Evolutionary conservation across 2,329 filamentous ascomycete species (phyloP).

Genomic region (Alternaria infectoria): DNA sequence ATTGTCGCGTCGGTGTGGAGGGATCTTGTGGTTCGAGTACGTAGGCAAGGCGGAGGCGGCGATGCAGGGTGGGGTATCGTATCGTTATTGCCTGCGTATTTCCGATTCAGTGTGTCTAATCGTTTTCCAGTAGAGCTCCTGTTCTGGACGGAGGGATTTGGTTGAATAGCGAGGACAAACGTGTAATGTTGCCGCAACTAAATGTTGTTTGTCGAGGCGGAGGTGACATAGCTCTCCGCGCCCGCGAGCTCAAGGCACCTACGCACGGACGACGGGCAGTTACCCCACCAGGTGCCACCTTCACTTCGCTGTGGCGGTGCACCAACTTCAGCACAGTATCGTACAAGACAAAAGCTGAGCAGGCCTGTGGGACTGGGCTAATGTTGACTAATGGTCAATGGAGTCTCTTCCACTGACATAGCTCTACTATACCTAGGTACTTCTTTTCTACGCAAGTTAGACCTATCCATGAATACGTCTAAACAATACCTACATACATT

Average conservation of each 20-base stretch:
- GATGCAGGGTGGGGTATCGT: conserved; percentile 30
- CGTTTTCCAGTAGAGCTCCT: too few species aligned
- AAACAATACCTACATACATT: too few species aligned
- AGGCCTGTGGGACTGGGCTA: too few species aligned
- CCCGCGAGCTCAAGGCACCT: conserved; percentile 34
- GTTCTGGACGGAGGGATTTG: too few species aligned
- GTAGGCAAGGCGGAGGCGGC: conserved; percentile 16
- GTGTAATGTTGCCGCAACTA: conserved; percentile 2
- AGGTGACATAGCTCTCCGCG: conserved; percentile 29
- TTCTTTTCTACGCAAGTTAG: too few species aligned
- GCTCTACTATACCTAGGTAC: too few species aligned
- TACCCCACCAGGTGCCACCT: conserved; percentile 7
- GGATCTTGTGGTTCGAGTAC: conserved; percentile 5
- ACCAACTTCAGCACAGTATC: not conserved
- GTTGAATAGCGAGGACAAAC: not conserved
- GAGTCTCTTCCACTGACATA: too few species aligned
- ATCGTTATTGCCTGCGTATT: not conserved
- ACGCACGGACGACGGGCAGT: conserved; percentile 15
- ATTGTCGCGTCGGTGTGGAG: conserved; percentile 23
- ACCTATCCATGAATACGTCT: too few species aligned
- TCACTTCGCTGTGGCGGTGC: conserved; percentile 15
- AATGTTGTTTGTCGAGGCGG: conserved; percentile 5
- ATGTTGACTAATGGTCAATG: too few species aligned
- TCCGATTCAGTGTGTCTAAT: not conserved
- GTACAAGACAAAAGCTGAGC: too few species aligned